These are phyloP conservation scores for Pseudogymnoascus sp. DNA, from an alignment of 2,329 filamentous ascomycete species.

Conservation along the genomic window DNA sequence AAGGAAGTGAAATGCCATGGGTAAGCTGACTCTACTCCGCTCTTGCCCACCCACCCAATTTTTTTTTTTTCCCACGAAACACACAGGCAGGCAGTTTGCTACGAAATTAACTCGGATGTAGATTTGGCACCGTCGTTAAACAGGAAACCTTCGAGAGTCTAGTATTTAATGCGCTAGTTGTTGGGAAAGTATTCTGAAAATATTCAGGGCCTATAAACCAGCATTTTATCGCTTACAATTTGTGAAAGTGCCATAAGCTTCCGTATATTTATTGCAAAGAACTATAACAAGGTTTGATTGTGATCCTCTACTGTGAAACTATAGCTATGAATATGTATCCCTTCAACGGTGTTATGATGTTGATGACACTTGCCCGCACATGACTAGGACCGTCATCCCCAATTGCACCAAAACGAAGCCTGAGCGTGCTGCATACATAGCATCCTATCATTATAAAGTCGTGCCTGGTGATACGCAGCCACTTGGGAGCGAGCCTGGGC, in stretches of 20 bases:
- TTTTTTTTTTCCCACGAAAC: not conserved
- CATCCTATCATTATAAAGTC: too few relatives aligned
- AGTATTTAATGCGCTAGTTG: not conserved
- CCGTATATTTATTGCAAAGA: not conserved
- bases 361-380: not conserved
- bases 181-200: not conserved
- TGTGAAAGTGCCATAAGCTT: not conserved
- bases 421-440: too few relatives aligned
- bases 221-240: not conserved
- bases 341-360: not conserved
- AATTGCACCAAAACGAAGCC: not conserved
- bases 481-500: too few relatives aligned
- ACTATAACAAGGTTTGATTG: not conserved
- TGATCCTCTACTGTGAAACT: not conserved
- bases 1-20: slow-evolving; percentile 32
- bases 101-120: not conserved
- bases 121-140: too few relatives aligned
- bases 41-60: not conserved
- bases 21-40: too few relatives aligned
- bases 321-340: not conserved
- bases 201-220: not conserved
- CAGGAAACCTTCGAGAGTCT: not conserved
- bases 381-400: not conserved
- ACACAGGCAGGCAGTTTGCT: not conserved
- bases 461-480: too few relatives aligned